Percentiles rank a stretch among this genome's conserved stretches.
phyloP scores from a whole-genome alignment of 1,284 basidiomycete species.

The Thecaphora thlaspeos region DNA sequence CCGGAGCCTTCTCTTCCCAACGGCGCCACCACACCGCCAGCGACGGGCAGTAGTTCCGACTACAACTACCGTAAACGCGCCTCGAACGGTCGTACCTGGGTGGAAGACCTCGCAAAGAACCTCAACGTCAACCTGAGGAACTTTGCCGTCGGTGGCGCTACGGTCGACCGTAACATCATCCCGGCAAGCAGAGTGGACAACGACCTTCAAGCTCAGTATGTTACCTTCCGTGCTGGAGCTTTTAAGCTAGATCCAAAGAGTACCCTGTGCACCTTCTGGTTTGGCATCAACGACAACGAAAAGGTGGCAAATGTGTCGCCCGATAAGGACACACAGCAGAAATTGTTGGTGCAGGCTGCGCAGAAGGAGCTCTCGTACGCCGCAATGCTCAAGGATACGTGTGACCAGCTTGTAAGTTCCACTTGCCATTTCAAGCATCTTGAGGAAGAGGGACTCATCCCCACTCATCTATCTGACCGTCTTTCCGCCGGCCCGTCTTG shows the following conservation, averaged over 20 bases:
- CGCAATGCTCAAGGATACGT: background rate
- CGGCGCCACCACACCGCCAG: no score
- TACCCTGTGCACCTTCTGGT: background rate
- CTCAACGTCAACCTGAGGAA: background rate
- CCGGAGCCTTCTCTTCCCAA: background rate
- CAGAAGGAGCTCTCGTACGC: background rate
- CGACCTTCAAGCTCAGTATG: background rate
- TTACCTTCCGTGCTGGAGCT: background rate
- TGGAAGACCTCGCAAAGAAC: background rate
- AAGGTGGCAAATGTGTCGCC: background rate
- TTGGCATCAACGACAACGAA: background rate
- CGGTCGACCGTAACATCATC: background rate
- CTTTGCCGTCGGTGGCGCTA: background rate
- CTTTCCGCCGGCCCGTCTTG: background rate
- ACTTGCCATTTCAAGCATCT: background rate
- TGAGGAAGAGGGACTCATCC: no score
- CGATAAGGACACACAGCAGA: background rate
- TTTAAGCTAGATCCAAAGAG: background rate
- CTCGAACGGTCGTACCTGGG: slow-evolving; percentile 1
- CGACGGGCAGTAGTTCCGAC: background rate
- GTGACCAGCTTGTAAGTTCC: background rate
- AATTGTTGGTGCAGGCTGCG: background rate
- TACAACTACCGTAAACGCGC: background rate
- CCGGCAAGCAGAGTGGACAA: background rate
- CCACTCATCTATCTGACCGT: no score